These are phyloP conservation scores for Binderoboletus segoi DNA, from an alignment of 1,284 basidiomycete genomes.

Conservation along the genomic window DNA sequence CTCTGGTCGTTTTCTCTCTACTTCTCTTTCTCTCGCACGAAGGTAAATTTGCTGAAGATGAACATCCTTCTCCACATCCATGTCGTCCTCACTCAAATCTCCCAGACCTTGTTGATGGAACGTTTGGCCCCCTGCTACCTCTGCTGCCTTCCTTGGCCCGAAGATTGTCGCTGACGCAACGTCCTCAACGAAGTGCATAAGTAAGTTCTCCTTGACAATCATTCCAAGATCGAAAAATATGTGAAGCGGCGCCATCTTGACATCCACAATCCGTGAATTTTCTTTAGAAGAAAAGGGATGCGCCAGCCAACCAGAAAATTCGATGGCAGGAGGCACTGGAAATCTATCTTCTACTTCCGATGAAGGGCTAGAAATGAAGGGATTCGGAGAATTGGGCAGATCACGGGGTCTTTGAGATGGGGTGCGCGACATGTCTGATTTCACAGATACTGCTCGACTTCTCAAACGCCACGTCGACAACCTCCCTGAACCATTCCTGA, in stretches of 20 bases:
- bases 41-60: constrained; percentile 29
- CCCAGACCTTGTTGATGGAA: constrained; percentile 1
- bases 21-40: constrained; percentile 33
- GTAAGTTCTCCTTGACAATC: constrained; percentile 40
- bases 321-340: constrained; percentile 18
- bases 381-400: constrained; percentile 27
- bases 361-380: constrained; percentile 24
- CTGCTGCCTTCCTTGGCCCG: constrained; percentile 4
- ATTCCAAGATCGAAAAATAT: constrained; percentile 71
- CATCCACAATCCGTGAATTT: constrained; percentile 28
- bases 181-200: constrained; percentile 32
- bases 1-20: constrained; percentile 47
- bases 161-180: constrained; percentile 25
- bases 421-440: constrained; percentile 16
- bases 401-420: constrained; percentile 19
- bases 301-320: constrained; percentile 15
- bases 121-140: neutral
- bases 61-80: constrained; percentile 20
- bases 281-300: constrained; percentile 1
- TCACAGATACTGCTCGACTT: constrained; percentile 18
- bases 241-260: constrained; percentile 63
- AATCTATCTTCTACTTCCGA: constrained; percentile 21
- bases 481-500: constrained; percentile 48
- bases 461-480: constrained; percentile 63
- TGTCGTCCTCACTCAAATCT: constrained; percentile 15